Percentiles rank a stretch among this genome's conserved stretches.
phyloP scores from a whole-genome alignment of 1,284 basidiomycete genomes.

The Blastosporella zonata region DNA sequence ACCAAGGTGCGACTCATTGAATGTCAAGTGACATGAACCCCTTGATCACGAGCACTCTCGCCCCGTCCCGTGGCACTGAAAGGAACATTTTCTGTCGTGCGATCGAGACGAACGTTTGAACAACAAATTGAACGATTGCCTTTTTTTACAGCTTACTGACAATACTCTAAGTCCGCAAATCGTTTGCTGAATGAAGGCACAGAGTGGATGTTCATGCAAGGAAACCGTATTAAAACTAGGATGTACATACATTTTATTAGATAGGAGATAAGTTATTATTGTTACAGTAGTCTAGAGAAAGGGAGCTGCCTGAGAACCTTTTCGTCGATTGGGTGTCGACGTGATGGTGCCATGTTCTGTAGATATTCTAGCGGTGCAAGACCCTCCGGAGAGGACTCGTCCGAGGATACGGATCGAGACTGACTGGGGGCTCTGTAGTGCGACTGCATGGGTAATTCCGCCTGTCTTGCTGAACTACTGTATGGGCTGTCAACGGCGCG shows the following conservation, averaged over 20 bases:
- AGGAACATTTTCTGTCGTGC: not conserved
- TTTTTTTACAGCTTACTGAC: not conserved
- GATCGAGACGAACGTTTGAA: not conserved
- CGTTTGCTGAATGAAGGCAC: not conserved
- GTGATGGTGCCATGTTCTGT: slow-evolving; percentile 40
- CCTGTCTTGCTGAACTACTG: slow-evolving; percentile 26
- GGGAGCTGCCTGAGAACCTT: slow-evolving; percentile 50
- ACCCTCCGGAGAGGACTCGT: slow-evolving; percentile 27
- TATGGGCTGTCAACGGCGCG: slow-evolving; percentile 16
- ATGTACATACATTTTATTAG: not conserved
- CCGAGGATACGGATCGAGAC: slow-evolving; percentile 30
- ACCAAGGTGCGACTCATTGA: slow-evolving; percentile 2
- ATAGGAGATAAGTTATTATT: slow-evolving; percentile 1
- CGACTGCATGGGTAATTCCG: slow-evolving; percentile 15
- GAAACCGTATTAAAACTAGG: not conserved
- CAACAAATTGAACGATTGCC: not conserved
- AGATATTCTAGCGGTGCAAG: slow-evolving; percentile 58
- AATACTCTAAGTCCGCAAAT: too few relatives aligned
- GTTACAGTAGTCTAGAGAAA: slow-evolving; percentile 23
- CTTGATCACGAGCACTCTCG: slow-evolving; percentile 1
- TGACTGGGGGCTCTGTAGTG: slow-evolving; percentile 20
- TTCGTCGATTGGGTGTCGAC: slow-evolving; percentile 55
- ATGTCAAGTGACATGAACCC: slow-evolving; percentile 1
- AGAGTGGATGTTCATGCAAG: not conserved
- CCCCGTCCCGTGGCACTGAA: not conserved